Percentiles rank a stretch among this genome's conserved stretches.
Evolutionary conservation across 495 filamentous ascomycete species (phyloP).

Genomic region (Neurospora intermedia): DNA sequence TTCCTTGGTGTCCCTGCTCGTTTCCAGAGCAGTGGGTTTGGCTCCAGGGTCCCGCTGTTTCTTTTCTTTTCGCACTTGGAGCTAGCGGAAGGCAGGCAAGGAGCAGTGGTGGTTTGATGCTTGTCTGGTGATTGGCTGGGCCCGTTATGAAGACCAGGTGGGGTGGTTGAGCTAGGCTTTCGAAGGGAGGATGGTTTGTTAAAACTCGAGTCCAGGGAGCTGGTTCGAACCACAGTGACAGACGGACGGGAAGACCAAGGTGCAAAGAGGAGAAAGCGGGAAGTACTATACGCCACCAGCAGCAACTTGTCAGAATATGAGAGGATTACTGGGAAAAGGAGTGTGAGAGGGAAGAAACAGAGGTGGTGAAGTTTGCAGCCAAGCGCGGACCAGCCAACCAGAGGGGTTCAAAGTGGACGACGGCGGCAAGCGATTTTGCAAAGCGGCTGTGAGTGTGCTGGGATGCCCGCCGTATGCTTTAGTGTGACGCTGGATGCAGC

Average conservation of each 20-base stretch:
- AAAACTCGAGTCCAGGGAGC: not conserved
- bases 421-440: slow-evolving; percentile 24
- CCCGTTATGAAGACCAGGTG: slow-evolving; percentile 14
- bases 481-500: slow-evolving; percentile 24
- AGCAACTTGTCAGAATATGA: not conserved
- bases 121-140: slow-evolving; percentile 12
- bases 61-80: not conserved
- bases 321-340: not conserved
- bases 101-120: not conserved
- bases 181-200: not conserved
- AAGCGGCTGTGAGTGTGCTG: slow-evolving; percentile 27
- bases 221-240: not conserved
- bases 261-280: not conserved
- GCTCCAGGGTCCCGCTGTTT: slow-evolving; percentile 1
- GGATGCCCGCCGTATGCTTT: slow-evolving; percentile 19
- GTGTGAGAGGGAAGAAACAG: not conserved
- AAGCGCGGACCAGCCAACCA: slow-evolving; percentile 9
- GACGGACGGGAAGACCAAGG: not conserved
- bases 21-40: slow-evolving; percentile 20
- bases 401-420: slow-evolving; percentile 15
- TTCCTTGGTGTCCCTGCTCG: slow-evolving; percentile 3
- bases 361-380: not conserved
- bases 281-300: not conserved
- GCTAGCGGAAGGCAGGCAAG: slow-evolving; percentile 5
- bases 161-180: slow-evolving; percentile 1